Conservation (phyloP, 2,329 filamentous ascomycete genomes). For the Rosellinia necatrix region DNA sequence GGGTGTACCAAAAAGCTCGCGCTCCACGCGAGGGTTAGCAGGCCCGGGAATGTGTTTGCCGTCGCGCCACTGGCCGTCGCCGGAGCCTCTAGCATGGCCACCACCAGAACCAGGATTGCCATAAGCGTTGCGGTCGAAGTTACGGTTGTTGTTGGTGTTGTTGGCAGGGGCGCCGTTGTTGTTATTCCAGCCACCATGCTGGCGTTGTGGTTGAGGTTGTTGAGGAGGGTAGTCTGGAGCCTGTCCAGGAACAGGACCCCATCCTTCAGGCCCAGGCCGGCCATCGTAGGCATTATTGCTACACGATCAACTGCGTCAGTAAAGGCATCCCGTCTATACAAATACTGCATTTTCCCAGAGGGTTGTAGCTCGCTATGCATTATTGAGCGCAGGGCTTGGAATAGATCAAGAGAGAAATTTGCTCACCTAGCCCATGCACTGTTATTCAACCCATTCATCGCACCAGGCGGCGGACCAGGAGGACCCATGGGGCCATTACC, state of each 20-base stretch:
- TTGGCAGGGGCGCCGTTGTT: too few relatives aligned
- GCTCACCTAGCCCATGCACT: constrained; percentile 68
- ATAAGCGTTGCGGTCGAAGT: constrained; percentile 68
- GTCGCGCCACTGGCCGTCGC: constrained; percentile 94
- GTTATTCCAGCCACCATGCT: constrained; percentile 37
- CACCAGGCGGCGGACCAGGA: constrained; percentile 41
- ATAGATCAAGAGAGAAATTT: constrained; percentile 1
- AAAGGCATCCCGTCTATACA: not conserved
- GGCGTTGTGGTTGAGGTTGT: constrained; percentile 29
- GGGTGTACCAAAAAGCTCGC: constrained; percentile 88
- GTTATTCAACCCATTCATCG: constrained; percentile 59
- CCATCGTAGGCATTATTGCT: constrained; percentile 56
- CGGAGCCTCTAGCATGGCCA: constrained; percentile 74
- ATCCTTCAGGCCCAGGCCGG: constrained; percentile 40
- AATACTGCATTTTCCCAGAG: too few relatives aligned
- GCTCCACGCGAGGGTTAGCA: constrained; percentile 85
- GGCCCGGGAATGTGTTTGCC: constrained; percentile 95
- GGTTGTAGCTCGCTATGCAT: too few relatives aligned
- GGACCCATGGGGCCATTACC: constrained; percentile 37
- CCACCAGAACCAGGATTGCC: constrained; percentile 54
- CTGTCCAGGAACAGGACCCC: constrained; percentile 41
- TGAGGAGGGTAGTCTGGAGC: constrained; percentile 38
- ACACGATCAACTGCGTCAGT: constrained; percentile 18
- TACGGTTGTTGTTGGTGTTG: too few relatives aligned
- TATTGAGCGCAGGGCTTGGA: too few relatives aligned